Base-by-base conservation (phyloP, 2,329 filamentous ascomycete genomes). In the Stachybotrys chartarum region DNA sequence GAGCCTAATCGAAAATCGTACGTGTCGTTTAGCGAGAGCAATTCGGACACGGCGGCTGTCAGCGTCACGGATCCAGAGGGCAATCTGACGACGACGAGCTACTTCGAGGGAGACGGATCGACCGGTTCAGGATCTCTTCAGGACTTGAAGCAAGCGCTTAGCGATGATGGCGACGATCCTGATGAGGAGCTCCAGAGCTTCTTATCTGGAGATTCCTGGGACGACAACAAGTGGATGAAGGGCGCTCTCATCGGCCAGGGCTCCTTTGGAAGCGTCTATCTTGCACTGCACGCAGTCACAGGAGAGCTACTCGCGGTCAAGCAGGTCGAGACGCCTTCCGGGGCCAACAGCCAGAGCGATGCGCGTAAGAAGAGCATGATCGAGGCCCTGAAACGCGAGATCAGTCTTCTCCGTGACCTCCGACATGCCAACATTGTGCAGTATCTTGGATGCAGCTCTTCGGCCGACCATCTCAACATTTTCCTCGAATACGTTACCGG, bases 201-300 rank as follows among this genome's bases (percentile, higher is more conserved):
- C 78, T 79, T 97, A 46, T 86, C 91, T 39, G 90, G 91, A 60
- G 91, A 97, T 68, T 95, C 91, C 8, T 97, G 94, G 85, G 92
- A 95, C 61, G 92, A 96, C 59, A 89, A 93, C 75, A 96, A 96
- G 72, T 99, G 95, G 90, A 97, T 99, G 91, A 97, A 97, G 77
- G 94, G 94, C 67, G 92, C 93, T 35, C 79, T 97, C 59, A 99
- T 99, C 62, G 94, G 94, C 35, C 91, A 97, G 72, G 94, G 94
- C 59, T 97, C 92, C 5, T 99, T 99, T 66, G 94, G 94, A 65
- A 92, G 87, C 63, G 94, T 99, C 54, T 99, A 95, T 73, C 81
- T 99, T 51, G 94, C 94, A 30, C 80, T 99, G 35, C 94, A 99
- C 70, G 90, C 94, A 52, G 88, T 99, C 54, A 99, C 94, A 17